phyloP scores from a whole-genome alignment of 805 yeast genomes.

The Candida easanensis region DNA sequence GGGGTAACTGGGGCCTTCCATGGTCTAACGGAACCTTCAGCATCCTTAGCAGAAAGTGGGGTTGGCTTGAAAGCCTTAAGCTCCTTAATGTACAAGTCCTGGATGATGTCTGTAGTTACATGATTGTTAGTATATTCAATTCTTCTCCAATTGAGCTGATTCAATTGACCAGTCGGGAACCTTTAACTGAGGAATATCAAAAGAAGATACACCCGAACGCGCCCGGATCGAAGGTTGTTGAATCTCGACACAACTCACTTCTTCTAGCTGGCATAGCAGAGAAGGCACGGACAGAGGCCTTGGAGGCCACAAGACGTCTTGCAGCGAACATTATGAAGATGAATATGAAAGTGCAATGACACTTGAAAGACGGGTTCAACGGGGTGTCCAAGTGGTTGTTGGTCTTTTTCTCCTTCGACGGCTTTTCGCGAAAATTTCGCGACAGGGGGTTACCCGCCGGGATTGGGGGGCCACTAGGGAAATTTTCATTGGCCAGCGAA shows the following conservation, averaged over 20 bases:
- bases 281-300: slow-evolving; percentile 34
- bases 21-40: slow-evolving; percentile 74
- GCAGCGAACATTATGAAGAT: slow-evolving; percentile 24
- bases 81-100: slow-evolving; percentile 85
- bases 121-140: slow-evolving; percentile 1
- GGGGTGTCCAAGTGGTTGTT: not conserved
- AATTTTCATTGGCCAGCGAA: slow-evolving; percentile 12
- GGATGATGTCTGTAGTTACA: slow-evolving; percentile 48
- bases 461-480: slow-evolving; percentile 1
- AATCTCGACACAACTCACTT: slow-evolving; percentile 16
- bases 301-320: slow-evolving; percentile 23
- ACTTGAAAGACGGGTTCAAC: not conserved
- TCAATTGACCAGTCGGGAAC: no score
- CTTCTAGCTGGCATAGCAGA: slow-evolving; percentile 33
- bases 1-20: slow-evolving; percentile 86
- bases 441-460: not conserved
- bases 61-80: slow-evolving; percentile 87
- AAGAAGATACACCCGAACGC: no score
- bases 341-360: not conserved
- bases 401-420: slow-evolving; percentile 1
- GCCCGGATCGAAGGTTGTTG: no score
- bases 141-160: not conserved
- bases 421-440: not conserved
- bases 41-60: slow-evolving; percentile 66
- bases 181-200: no score